phyloP scores from a whole-genome alignment of 2,329 filamentous ascomycete species.

The Arthroderma sp. region DNA sequence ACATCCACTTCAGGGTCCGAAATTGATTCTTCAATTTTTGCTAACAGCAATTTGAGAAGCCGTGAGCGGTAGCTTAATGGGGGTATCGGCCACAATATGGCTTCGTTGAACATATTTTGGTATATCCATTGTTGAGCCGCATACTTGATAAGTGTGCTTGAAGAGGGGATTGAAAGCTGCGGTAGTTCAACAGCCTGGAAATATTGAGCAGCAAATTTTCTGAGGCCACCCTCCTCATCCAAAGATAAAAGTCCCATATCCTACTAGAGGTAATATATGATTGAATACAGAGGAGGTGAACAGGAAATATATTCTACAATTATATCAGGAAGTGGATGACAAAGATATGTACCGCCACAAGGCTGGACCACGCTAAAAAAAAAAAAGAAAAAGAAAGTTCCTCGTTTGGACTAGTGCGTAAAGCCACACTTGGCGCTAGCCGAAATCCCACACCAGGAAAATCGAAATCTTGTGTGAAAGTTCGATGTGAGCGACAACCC shows the following conservation, averaged over 20 bases:
- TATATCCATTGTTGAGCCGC: slow-evolving; percentile 56
- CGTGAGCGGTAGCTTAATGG: slow-evolving; percentile 57
- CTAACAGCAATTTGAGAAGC: slow-evolving; percentile 59
- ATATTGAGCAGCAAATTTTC: slow-evolving; percentile 52
- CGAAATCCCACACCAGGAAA: slow-evolving; percentile 31
- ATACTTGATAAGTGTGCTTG: slow-evolving; percentile 43
- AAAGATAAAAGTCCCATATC: slow-evolving; percentile 5
- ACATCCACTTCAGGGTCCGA: slow-evolving; percentile 79
- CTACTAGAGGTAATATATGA: too few relatives aligned
- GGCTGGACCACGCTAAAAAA: background rate
- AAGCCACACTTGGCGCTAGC: slow-evolving; percentile 20
- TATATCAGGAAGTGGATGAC: too few relatives aligned
- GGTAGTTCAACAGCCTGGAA: slow-evolving; percentile 57
- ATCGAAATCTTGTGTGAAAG: slow-evolving; percentile 24
- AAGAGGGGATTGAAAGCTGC: slow-evolving; percentile 50
- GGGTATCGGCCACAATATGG: slow-evolving; percentile 43
- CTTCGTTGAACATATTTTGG: slow-evolving; percentile 50
- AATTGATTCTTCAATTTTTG: slow-evolving; percentile 59
- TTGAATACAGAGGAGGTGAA: too few relatives aligned
- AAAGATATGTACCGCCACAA: too few relatives aligned
- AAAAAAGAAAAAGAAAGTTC: background rate
- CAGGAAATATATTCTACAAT: background rate
- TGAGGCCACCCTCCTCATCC: slow-evolving; percentile 18
- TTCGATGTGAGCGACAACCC: slow-evolving; percentile 19
- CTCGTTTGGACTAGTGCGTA: background rate